These are phyloP conservation scores for Globisporangium spinosum DNA, from an alignment of 352 stramenopile species.

Conservation along the genomic window DNA sequence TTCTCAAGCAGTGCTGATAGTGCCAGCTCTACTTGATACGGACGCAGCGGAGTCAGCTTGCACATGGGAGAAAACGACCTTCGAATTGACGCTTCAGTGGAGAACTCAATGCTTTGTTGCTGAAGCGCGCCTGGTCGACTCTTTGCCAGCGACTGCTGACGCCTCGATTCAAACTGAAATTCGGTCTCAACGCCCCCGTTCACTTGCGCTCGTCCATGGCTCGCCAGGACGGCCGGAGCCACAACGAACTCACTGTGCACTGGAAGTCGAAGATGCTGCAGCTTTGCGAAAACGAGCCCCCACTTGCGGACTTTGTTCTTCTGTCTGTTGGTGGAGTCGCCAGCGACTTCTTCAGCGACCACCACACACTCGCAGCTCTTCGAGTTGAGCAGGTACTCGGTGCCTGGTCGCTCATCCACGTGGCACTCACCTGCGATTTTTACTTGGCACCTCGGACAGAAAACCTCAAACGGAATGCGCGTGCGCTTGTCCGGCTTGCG, in stretches of 20 bases:
- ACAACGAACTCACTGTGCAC: conserved; percentile 21
- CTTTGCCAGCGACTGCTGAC: background rate
- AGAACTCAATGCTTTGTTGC: conserved; percentile 16
- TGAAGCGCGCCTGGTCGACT: background rate
- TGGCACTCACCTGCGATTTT: conserved; percentile 54
- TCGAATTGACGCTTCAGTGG: conserved; percentile 32
- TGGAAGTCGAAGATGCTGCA: conserved; percentile 29
- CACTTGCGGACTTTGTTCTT: conserved; percentile 27
- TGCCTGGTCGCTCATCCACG: conserved; percentile 36
- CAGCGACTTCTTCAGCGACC: conserved; percentile 14
- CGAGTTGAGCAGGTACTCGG: conserved; percentile 48
- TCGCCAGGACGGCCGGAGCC: conserved; percentile 1
- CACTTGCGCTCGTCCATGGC: background rate
- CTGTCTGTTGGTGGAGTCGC: background rate
- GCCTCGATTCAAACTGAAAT: conserved; percentile 5
- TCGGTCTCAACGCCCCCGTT: background rate
- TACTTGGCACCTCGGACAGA: conserved; percentile 37
- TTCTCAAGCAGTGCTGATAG: conserved; percentile 72
- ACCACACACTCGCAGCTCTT: conserved; percentile 42
- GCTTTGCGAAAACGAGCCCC: conserved; percentile 29
- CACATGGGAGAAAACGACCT: conserved; percentile 25
- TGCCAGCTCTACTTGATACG: conserved; percentile 68
- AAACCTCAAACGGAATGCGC: conserved; percentile 50
- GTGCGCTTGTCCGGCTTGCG: conserved; percentile 33
- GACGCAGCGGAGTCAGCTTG: conserved; percentile 48